A percentile compares a stretch with the other conserved stretches of the same genome.
Evolutionary conservation across 1,139 yeast species (phyloP).

Genomic region (Taphrina populina): DNA sequence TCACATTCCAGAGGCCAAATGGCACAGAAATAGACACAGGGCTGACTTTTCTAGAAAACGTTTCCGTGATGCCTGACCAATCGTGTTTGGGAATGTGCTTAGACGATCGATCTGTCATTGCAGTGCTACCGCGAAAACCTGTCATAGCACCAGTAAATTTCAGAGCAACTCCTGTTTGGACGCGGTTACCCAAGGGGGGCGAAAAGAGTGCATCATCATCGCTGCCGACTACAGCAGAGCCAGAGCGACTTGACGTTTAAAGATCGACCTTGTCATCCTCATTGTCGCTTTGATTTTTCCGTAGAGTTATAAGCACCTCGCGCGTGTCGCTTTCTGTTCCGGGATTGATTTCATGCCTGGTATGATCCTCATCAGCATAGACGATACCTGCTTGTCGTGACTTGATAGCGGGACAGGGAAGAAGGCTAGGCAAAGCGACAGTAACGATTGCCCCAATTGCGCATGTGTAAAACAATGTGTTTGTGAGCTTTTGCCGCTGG

Average conservation of each 20-base stretch:
- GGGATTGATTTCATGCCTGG: too few species aligned
- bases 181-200: too few species aligned
- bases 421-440: constrained; percentile 24
- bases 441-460: constrained; percentile 23
- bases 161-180: too few species aligned
- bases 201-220: too few species aligned
- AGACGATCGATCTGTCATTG: too few species aligned
- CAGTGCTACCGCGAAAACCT: too few species aligned
- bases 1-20: constrained; percentile 18
- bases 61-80: too few species aligned
- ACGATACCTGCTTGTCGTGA: constrained; percentile 21
- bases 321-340: background rate
- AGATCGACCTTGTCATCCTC: too few species aligned
- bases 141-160: too few species aligned
- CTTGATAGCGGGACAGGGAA: constrained; percentile 29
- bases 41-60: background rate
- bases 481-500: constrained; percentile 27
- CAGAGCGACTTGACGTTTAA: too few species aligned
- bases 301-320: constrained; percentile 11
- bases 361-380: constrained; percentile 8
- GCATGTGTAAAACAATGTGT: constrained; percentile 24
- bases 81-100: too few species aligned
- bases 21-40: constrained; percentile 1
- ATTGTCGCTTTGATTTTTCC: background rate
- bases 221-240: too few species aligned